Evolutionary conservation across 495 filamentous ascomycete species (phyloP).

Genomic region (Jackrogersella minutella): DNA sequence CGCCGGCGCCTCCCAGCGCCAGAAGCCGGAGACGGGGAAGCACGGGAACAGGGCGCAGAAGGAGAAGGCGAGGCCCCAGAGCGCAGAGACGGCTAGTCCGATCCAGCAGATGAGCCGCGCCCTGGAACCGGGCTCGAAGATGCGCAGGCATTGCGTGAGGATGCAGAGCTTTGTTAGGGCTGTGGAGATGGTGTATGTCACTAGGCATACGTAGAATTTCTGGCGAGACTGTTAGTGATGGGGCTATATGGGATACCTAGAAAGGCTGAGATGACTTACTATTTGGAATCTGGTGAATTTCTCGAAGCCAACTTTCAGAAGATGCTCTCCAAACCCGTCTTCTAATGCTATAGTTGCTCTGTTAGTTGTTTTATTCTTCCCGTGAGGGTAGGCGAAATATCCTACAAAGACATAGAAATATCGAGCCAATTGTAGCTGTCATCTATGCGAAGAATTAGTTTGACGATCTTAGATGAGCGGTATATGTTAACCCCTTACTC

Average conservation of each 20-base stretch:
- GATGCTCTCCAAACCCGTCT: slow-evolving; percentile 44
- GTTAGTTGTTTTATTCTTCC: slow-evolving; percentile 11
- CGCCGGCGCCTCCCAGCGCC: slow-evolving; percentile 29
- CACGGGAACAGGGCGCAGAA: slow-evolving; percentile 43
- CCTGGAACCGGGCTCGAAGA: slow-evolving; percentile 30
- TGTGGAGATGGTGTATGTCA: slow-evolving; percentile 43
- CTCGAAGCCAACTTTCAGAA: slow-evolving; percentile 18
- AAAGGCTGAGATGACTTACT: slow-evolving; percentile 9
- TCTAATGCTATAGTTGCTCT: slow-evolving; percentile 32
- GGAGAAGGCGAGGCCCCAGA: slow-evolving; percentile 42
- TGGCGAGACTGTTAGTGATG: slow-evolving; percentile 22
- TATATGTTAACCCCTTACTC: slow-evolving; percentile 21
- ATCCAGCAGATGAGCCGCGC: slow-evolving; percentile 35
- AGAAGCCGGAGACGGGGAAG: slow-evolving; percentile 43
- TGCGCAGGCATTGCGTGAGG: slow-evolving; percentile 42
- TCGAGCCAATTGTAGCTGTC: slow-evolving; percentile 35
- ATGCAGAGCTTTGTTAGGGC: slow-evolving; percentile 43
- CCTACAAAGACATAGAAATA: slow-evolving; percentile 41
- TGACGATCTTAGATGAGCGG: background rate
- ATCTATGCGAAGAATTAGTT: slow-evolving; percentile 21
- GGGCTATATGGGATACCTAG: too few relatives aligned
- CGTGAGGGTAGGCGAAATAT: background rate
- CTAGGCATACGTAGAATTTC: slow-evolving; percentile 41
- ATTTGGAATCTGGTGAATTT: slow-evolving; percentile 38
- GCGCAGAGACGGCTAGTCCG: slow-evolving; percentile 29